Percentiles rank a stretch among this genome's conserved stretches.
Conservation (phyloP, 2,329 filamentous ascomycete species). For the Diplodia sapinea region DNA sequence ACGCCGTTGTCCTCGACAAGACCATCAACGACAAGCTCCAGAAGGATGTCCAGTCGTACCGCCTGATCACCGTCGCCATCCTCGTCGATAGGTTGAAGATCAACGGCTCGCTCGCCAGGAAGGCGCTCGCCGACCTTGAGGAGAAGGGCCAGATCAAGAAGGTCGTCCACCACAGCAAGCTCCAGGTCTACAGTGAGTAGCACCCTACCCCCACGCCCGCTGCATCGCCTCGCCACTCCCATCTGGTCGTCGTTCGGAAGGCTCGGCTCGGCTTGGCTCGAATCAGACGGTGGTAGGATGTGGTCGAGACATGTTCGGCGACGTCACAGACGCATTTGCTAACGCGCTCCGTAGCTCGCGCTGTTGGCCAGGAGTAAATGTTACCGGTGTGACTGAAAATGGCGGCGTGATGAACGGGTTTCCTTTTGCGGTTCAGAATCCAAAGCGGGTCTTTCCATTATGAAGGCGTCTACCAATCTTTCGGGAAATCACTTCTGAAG, state of each 20-base stretch:
- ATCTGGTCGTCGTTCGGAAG: not conserved
- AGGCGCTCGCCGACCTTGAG: constrained; percentile 90
- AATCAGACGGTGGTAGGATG: constrained; percentile 12
- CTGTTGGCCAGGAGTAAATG: constrained; percentile 29
- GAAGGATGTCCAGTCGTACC: constrained; percentile 99
- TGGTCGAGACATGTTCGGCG: not conserved
- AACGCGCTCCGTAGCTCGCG: constrained; percentile 16
- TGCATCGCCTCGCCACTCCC: not conserved
- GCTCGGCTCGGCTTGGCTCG: not conserved
- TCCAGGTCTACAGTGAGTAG: constrained; percentile 93
- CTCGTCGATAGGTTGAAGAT: constrained; percentile 99
- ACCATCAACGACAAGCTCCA: constrained; percentile 95
- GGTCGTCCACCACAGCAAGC: constrained; percentile 93
- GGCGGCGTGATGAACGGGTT: constrained; percentile 29
- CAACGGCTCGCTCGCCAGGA: constrained; percentile 94
- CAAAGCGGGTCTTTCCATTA: constrained; percentile 30
- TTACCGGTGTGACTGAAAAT: constrained; percentile 25
- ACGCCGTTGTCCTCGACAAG: constrained; percentile 99
- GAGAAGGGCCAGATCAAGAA: constrained; percentile 99
- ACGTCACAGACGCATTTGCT: not conserved
- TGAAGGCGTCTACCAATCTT: constrained; percentile 23
- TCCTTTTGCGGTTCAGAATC: constrained; percentile 29
- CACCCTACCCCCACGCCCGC: not conserved
- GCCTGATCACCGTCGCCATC: constrained; percentile 96
- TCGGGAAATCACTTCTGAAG: constrained; percentile 2